Percentiles rank a stretch among this genome's conserved stretches.
Conservation (phyloP, 148 eudicot genomes). For the Persicaria tinctoria region DNA sequence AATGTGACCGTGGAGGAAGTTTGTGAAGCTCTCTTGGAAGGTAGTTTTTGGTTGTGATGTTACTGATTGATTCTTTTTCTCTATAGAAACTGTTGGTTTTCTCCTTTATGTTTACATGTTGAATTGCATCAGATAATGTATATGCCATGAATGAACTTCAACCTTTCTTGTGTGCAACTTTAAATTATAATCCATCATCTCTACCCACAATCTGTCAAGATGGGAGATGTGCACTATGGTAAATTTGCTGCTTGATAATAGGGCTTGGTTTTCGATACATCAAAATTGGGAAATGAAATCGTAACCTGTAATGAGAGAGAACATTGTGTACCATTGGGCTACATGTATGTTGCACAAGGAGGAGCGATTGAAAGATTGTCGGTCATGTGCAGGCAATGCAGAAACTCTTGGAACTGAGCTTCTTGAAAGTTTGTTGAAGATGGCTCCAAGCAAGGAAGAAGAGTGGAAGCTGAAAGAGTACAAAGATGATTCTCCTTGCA, state of each 20-base stretch:
- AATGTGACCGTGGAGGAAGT: constrained; percentile 90
- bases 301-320: not conserved
- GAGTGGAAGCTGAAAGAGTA: constrained; percentile 79
- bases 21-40: constrained; percentile 90
- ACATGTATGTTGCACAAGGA: too few relatives aligned
- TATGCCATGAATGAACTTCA: not conserved
- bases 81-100: not conserved
- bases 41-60: constrained; percentile 23
- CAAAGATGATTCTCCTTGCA: constrained; percentile 76
- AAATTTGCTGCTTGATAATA: not conserved
- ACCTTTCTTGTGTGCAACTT: not conserved
- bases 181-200: not conserved
- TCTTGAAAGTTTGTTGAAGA: constrained; percentile 81
- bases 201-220: not conserved
- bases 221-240: not conserved
- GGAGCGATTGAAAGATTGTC: too few relatives aligned
- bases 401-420: constrained; percentile 84
- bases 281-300: not conserved
- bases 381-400: constrained; percentile 46
- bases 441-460: constrained; percentile 96
- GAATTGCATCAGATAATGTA: not conserved
- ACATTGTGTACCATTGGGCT: too few relatives aligned
- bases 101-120: not conserved
- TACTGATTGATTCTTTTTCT: not conserved
- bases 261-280: not conserved